phyloP scores from a whole-genome alignment of 208 protist genomes.

The Crithidia sp. region DNA sequence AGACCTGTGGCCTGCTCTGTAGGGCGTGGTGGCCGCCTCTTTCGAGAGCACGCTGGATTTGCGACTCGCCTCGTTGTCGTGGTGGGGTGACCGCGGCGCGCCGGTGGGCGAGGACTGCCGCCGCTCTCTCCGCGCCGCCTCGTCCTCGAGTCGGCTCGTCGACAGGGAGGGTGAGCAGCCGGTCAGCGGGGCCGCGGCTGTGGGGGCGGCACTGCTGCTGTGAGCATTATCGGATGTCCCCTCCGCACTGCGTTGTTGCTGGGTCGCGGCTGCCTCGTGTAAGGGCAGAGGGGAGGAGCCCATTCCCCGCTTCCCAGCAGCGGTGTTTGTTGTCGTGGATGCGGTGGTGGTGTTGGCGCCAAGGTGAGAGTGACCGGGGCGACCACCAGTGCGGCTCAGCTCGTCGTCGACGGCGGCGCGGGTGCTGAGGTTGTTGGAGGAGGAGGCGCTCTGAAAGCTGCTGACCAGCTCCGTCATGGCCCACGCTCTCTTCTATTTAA shows the following conservation, averaged over 20 bases:
- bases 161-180: conserved; percentile 15
- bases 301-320: conserved; percentile 7
- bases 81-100: not conserved
- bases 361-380: not conserved
- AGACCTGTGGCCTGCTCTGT: not conserved
- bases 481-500: not conserved
- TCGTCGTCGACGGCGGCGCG: conserved; percentile 1
- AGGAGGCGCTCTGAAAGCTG: conserved; percentile 17
- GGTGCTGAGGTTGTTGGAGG: conserved; percentile 1
- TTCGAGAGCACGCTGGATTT: conserved; percentile 6
- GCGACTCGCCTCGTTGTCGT: not conserved
- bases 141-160: not conserved
- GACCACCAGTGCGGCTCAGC: not conserved
- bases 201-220: not conserved
- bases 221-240: not conserved
- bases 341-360: not conserved
- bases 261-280: conserved; percentile 25
- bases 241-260: conserved; percentile 15
- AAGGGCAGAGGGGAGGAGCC: conserved; percentile 18
- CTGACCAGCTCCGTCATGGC: conserved; percentile 12
- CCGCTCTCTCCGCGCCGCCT: not conserved
- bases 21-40: not conserved
- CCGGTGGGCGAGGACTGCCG: conserved; percentile 2
- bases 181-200: not conserved
- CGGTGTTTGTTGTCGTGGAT: not conserved